Evolutionary conservation across 2,329 filamentous ascomycete species (phyloP), one percentile per base, ranked within the genome.

Genomic region (Fusarium verticillioides): DNA sequence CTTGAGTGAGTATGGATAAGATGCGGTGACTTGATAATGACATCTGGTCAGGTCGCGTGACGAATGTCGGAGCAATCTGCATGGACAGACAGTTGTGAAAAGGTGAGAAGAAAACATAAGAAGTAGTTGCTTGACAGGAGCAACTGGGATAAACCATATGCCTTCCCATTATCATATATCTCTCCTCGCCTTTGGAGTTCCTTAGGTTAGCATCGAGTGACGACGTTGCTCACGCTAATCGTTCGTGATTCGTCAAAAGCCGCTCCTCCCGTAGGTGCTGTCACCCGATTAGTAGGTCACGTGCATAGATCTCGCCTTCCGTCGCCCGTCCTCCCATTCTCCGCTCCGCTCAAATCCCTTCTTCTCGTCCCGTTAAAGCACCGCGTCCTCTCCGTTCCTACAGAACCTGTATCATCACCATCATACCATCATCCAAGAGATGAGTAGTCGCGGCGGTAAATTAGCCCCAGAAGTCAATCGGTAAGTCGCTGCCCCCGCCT

Each of bases 401-500:
- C 73, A 78, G 76, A 80, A 75, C 79, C 77, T 75, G 73, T 73
- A 78, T 77, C 77, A 79, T 77, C 73, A 73, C 70, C 74, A 78
- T 68, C 73, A 66, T 74, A 77, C 69, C 78, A 81, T 79, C 80
- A 82, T 80, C 81, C 88, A 91, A 95, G 93, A 91, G 92, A 97
- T 97, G 94, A 97, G 92, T 94, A 97, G 92, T 94, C 93, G 94
- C 87, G 92, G 91, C 88, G 93, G 92, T 87, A 98, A 98, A 91
- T 93, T 98, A 90, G 95, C 95, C 87, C 95, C 96, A 86, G 96
- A 99, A 93, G 95, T 98, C 88, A 98, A 98, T 89, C 93, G 95
- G 95, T 97, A 71, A 79, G 79, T 79, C 67, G 58, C 73, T 66
- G 47, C 44, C 21, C 30, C n/a, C 32, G 40, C 40, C 19, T 52